A percentile compares a stretch with the other conserved stretches of the same genome.
phyloP scores from a whole-genome alignment of 2,329 filamentous ascomycete species.

The Claviceps citrina region DNA sequence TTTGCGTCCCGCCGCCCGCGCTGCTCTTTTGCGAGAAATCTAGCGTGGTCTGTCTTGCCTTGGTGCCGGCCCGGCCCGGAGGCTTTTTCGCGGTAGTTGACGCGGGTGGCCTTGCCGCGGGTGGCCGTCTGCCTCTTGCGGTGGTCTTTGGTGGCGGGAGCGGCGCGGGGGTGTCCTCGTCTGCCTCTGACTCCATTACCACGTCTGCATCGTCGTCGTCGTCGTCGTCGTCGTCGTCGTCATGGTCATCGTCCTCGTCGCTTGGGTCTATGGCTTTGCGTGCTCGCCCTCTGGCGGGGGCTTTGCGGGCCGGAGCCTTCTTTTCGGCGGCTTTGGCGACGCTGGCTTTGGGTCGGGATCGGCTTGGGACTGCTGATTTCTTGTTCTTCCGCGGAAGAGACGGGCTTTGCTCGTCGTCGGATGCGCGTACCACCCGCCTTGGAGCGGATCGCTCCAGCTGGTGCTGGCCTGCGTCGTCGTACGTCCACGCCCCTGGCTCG shows the following conservation, averaged over 20 bases:
- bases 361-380: slow-evolving; percentile 13
- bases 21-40: slow-evolving; percentile 24
- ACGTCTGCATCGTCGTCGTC: slow-evolving; percentile 32
- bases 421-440: slow-evolving; percentile 10
- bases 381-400: slow-evolving; percentile 20
- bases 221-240: slow-evolving; percentile 29
- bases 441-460: slow-evolving; percentile 6
- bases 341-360: slow-evolving; percentile 16
- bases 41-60: slow-evolving; percentile 19
- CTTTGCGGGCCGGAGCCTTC: slow-evolving; percentile 30
- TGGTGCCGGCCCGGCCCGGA: slow-evolving; percentile 9
- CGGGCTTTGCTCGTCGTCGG: slow-evolving; percentile 11
- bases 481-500: slow-evolving; percentile 44
- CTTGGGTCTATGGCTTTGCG: slow-evolving; percentile 19
- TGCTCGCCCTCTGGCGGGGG: slow-evolving; percentile 26
- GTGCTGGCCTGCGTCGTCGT: slow-evolving; percentile 14
- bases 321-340: slow-evolving; percentile 19
- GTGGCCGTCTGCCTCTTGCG: slow-evolving; percentile 11
- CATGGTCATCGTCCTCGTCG: slow-evolving; percentile 25
- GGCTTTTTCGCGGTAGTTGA: slow-evolving; percentile 13
- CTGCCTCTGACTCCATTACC: slow-evolving; percentile 39
- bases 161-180: slow-evolving; percentile 27
- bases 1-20: slow-evolving; percentile 25
- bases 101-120: slow-evolving; percentile 8
- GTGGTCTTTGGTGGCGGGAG: slow-evolving; percentile 24